These are phyloP conservation scores for Trichocladium uniseriatum DNA, from an alignment of 495 filamentous ascomycete species.

Conservation along the genomic window DNA sequence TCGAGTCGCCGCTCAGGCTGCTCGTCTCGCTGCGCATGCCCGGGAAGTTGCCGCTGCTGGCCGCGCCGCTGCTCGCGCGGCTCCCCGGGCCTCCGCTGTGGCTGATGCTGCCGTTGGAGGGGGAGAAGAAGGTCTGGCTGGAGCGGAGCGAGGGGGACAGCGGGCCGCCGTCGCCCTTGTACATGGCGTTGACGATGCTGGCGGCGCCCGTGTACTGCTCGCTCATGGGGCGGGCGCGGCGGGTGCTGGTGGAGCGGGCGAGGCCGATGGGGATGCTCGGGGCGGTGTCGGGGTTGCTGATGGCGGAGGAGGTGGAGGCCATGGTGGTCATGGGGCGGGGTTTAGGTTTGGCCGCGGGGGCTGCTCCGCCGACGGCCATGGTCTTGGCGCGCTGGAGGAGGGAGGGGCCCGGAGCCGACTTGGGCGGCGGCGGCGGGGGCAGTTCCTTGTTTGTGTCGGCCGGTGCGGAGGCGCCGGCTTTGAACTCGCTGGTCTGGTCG, in stretches of 20 bases:
- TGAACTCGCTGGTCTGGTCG: slow-evolving; percentile 59
- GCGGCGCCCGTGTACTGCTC: slow-evolving; percentile 62
- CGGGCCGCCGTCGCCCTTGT: slow-evolving; percentile 52
- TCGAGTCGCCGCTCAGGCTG: slow-evolving; percentile 53
- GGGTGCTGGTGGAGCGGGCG: slow-evolving; percentile 53
- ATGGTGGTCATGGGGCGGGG: slow-evolving; percentile 56
- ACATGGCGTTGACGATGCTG: slow-evolving; percentile 74
- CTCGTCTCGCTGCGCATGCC: slow-evolving; percentile 50
- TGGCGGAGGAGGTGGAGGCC: slow-evolving; percentile 34
- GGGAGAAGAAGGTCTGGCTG: slow-evolving; percentile 37
- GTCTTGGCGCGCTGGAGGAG: slow-evolving; percentile 76
- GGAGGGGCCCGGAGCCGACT: slow-evolving; percentile 44
- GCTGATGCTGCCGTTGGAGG: slow-evolving; percentile 20
- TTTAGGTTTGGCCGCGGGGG: slow-evolving; percentile 37
- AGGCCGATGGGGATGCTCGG: slow-evolving; percentile 67
- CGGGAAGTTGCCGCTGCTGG: slow-evolving; percentile 45
- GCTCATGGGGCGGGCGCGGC: slow-evolving; percentile 51
- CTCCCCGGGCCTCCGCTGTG: slow-evolving; percentile 24
- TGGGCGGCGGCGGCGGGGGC: slow-evolving; percentile 63
- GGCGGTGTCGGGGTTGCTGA: slow-evolving; percentile 66
- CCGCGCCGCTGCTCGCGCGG: slow-evolving; percentile 36
- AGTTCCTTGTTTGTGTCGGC: slow-evolving; percentile 78
- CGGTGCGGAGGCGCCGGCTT: slow-evolving; percentile 23
- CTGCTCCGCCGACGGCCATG: slow-evolving; percentile 40
- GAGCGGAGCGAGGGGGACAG: slow-evolving; percentile 47